Percentiles rank a stretch among this genome's conserved stretches.
Evolutionary conservation across 164 flowering plant genomes (phyloP).

Genomic region (Kalanchoe fedtschenkoi): DNA sequence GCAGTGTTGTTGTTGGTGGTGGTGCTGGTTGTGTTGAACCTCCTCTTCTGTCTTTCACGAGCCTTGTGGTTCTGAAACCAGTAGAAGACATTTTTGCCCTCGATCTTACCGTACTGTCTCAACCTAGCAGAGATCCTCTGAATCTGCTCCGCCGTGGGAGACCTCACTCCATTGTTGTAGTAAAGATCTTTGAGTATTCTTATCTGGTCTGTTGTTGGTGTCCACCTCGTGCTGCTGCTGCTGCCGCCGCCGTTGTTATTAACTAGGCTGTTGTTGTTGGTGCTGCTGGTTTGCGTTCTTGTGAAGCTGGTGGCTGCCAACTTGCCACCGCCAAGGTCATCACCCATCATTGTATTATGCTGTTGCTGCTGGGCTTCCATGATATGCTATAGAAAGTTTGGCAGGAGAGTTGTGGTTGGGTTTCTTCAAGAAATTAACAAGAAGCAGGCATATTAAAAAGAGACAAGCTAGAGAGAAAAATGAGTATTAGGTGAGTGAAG

Average conservation of each 20-base stretch:
- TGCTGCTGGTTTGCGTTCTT: not conserved
- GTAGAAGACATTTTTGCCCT: slow-evolving; percentile 95
- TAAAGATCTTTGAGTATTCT: slow-evolving; percentile 80
- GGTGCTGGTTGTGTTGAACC: slow-evolving; percentile 29
- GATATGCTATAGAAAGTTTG: no score
- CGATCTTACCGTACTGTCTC: slow-evolving; percentile 86
- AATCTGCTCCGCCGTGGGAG: slow-evolving; percentile 84
- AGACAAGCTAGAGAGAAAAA: not conserved
- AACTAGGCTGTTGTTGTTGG: slow-evolving; percentile 12
- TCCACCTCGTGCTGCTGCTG: slow-evolving; percentile 70
- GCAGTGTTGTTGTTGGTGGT: not conserved
- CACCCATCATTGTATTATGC: not conserved
- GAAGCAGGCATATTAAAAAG: no score
- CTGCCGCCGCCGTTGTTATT: slow-evolving; percentile 25
- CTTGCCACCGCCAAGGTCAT: not conserved
- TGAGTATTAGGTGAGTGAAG: not conserved
- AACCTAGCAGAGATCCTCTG: slow-evolving; percentile 79
- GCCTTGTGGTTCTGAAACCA: slow-evolving; percentile 99
- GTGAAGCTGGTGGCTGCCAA: not conserved
- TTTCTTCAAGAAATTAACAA: not conserved
- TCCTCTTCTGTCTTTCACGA: slow-evolving; percentile 85
- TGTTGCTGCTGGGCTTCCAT: not conserved
- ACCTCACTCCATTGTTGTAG: slow-evolving; percentile 84
- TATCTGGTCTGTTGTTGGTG: slow-evolving; percentile 90
- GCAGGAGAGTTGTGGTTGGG: not conserved